Conservation (phyloP, 148 eudicot genomes). For the Amaranthus palmeri region DNA sequence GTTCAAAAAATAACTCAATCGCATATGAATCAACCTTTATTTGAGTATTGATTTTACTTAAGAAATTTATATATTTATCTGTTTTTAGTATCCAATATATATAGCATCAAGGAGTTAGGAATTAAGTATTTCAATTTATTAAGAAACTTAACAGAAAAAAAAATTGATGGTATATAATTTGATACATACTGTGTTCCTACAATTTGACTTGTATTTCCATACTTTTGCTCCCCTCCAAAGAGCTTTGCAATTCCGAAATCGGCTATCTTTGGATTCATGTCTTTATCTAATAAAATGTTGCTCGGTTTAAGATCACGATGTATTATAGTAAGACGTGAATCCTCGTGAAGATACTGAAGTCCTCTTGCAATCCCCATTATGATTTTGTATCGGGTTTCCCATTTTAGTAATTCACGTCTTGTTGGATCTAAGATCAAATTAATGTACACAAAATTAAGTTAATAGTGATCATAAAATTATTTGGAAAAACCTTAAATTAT, state of each 20-base stretch:
- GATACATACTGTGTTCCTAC: conserved; percentile 21
- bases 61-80: no score
- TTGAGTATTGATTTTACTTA: no score
- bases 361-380: conserved; percentile 32
- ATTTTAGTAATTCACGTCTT: conserved; percentile 13
- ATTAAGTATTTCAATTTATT: no score
- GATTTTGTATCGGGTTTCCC: conserved; percentile 25
- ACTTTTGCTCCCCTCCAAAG: conserved; percentile 47
- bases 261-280: conserved; percentile 52
- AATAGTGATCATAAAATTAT: no score
- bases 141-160: background rate
- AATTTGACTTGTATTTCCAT: conserved; percentile 47
- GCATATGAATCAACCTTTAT: no score
- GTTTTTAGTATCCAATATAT: no score
- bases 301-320: conserved; percentile 58
- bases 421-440: background rate
- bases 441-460: no score
- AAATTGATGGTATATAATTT: background rate
- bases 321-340: conserved; percentile 24
- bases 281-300: conserved; percentile 56
- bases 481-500: background rate
- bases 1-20: no score
- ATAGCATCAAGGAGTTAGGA: no score
- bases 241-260: conserved; percentile 69
- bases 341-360: conserved; percentile 34